Base-by-base conservation (phyloP, 768 basidiomycete genomes). In the Leccinum rimulosum region DNA sequence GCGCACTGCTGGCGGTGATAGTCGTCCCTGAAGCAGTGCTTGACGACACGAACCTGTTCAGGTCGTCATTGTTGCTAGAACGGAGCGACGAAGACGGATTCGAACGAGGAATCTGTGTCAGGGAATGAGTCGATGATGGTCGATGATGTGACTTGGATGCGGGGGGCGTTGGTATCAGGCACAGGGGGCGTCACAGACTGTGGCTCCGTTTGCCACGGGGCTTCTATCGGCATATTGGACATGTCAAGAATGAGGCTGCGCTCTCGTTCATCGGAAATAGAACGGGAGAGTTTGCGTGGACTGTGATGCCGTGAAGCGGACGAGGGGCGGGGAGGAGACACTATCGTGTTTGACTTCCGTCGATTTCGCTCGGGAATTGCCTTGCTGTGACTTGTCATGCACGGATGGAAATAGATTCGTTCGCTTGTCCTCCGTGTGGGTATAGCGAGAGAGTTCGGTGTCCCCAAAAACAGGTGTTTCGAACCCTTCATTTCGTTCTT, bases 41-140 rank as follows among this genome's bases (percentile, higher is more conserved):
- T 14, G 92, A 89, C 6, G 94, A 95, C 9, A 95, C 91, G 67
- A 92, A 93, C 27, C 94, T 88, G 67, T 89, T 91, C 49, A 95
- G 79, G 68, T 95, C 93, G 17, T 87, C 87, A 61, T 83, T 83
- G 14, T 80, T 75, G 3, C 79, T 76, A 33, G 79, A 70, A 28
- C 81, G 84, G 27, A 84, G 61, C 35, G 85, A 82, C 19, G 78
- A 78, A 8, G 83, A 74, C 28, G 84, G 82, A 68, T 84, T 79
- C 11, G 80, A 68, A 19, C 64, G 71, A 6, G 67, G 59, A 12
- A 63, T 62, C 56, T 58, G 68, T 6, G 51, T 71, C n/a, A 77
- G 65, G 65, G 36, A 70, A 63, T 7, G 64, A 53, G 17, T 75
- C 68, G 14, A 69, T 66, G 19, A 67, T 50, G 40, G 69, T 57